Conservation (phyloP, 108 stramenopile species). For the Stephanodiscus minutulus region DNA sequence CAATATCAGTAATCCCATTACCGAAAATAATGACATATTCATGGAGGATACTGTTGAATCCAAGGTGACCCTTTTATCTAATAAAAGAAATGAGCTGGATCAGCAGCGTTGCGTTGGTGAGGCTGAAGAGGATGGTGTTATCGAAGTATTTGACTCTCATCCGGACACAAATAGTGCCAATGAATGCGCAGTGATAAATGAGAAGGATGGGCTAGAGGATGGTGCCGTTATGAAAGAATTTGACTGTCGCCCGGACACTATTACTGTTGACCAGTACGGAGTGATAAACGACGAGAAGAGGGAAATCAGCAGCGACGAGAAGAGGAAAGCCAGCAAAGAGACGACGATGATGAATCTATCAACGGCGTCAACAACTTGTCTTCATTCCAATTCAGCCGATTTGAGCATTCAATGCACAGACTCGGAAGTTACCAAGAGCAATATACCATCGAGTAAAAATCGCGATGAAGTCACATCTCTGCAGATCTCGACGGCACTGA, state of each 20-base stretch:
- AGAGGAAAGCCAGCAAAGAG: background rate
- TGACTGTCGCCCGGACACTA: background rate
- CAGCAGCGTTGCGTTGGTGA: background rate
- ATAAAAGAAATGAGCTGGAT: background rate
- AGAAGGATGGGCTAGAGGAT: background rate
- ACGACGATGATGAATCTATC: background rate
- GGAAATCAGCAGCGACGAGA: too few relatives aligned
- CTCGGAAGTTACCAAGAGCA: too few relatives aligned
- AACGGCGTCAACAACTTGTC: background rate
- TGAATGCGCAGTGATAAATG: background rate
- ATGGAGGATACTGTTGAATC: background rate
- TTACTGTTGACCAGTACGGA: background rate
- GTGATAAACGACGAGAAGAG: background rate
- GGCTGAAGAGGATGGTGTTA: background rate
- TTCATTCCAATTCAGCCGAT: too few relatives aligned
- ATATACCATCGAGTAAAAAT: too few relatives aligned
- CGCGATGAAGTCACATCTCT: too few relatives aligned
- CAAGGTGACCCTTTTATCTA: too few relatives aligned
- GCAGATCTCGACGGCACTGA: too few relatives aligned
- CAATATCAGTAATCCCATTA: background rate
- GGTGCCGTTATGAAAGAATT: background rate
- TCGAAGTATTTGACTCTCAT: background rate
- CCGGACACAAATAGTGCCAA: background rate
- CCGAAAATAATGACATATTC: background rate
- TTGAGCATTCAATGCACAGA: too few relatives aligned